Base-by-base conservation (phyloP, 1,284 basidiomycete species). In the Papiliotrema fonsecae region DNA sequence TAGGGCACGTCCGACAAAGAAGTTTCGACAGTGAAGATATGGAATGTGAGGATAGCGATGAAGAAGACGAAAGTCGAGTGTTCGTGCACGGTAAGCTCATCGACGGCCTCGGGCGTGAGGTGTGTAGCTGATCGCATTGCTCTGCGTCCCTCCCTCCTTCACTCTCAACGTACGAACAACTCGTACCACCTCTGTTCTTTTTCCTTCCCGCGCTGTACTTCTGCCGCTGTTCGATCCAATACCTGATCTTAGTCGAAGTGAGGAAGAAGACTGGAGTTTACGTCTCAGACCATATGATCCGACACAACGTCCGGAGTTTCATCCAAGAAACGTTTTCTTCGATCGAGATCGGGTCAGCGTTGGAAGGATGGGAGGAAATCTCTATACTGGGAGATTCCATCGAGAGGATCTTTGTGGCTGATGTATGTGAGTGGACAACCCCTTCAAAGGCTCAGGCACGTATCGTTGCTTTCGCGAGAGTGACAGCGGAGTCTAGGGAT, bases 321-420 rank as follows among this genome's bases (percentile, higher is more conserved):
- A 76, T 91, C 37, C 75, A 70, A 19, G 77, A 79, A 3, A 79
- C 81, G 7, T 79, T 82, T 39, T 79, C 82, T 44, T 77, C 79
- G 1, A 36, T 64, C 9, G 52, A 48, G 6, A 40, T 59, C 10
- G 61, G 54, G 18, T 42, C 45, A 34, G 64, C 64, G 21, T 32
- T 59, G n/a, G 43, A 58, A 32, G 54, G 55, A 18, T 65, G 67
- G 61, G 48, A 49, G 14, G 79, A 77, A 0, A 73, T 91, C 4
- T 74, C 77, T 35, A 84, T 86, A 35, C 79, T 97, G 14, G 77
- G 78, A 0, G 76, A 83, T 21, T 82, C 87, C 41, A 83, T 96
- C 19, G 87, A 92, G 52, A 78, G 78, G 30, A 85, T 97, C 52
- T 74, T 77, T n/a, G 82, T 88, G 3, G 84, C 86, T 3, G 93